A percentile compares a stretch with the other conserved stretches of the same genome.
These are phyloP conservation scores for Citrus glauca DNA, from an alignment of 345 rosid species.

Conservation along the genomic window DNA sequence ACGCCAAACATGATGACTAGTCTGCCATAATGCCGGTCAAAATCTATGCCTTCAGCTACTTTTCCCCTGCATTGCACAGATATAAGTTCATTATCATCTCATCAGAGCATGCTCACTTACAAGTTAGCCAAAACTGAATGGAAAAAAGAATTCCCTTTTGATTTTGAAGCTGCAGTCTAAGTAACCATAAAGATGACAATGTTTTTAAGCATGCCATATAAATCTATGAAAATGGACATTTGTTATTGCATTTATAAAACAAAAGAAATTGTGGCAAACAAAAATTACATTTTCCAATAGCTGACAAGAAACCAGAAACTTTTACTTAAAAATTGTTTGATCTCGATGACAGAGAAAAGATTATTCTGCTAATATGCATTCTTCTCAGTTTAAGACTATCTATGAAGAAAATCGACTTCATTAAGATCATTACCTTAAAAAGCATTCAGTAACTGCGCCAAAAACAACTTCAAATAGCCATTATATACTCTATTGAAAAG, in stretches of 20 bases:
- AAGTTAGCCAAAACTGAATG: background rate
- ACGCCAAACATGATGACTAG: constrained; percentile 91
- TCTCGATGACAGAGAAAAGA: background rate
- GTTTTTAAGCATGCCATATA: background rate
- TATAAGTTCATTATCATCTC: background rate
- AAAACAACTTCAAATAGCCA: background rate
- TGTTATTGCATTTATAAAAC: background rate
- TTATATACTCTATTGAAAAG: background rate
- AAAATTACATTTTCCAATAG: background rate
- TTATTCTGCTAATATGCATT: background rate
- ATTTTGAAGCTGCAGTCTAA: background rate
- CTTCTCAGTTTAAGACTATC: background rate
- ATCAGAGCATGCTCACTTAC: background rate
- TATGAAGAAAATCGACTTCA: background rate
- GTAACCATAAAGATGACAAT: background rate
- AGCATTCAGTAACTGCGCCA: background rate
- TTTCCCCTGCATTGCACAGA: constrained; percentile 66
- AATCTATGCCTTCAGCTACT: constrained; percentile 98
- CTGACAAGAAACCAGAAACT: background rate
- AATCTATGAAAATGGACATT: background rate
- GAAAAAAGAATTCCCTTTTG: background rate
- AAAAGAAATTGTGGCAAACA: background rate
- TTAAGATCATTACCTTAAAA: background rate
- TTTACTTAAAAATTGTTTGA: background rate
- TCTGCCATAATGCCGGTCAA: constrained; percentile 98